These are phyloP conservation scores for Candida neerlandica DNA, from an alignment of 1,139 yeast species.

Conservation along the genomic window DNA sequence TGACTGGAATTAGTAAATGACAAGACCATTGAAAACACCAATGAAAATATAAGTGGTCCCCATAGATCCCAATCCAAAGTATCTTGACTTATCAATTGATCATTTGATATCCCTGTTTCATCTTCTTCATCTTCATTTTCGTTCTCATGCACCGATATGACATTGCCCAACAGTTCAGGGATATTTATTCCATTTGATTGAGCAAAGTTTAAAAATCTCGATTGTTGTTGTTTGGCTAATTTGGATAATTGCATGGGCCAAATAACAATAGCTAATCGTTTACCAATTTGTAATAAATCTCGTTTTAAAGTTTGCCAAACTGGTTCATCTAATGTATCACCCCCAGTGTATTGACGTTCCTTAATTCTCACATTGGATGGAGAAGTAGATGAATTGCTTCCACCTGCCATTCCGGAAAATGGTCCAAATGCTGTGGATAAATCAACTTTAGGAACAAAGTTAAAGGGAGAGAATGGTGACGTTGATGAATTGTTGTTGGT, in stretches of 20 bases:
- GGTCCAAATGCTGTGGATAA: conserved; percentile 44
- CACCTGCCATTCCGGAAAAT: conserved; percentile 23
- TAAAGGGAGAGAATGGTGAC: conserved; percentile 14
- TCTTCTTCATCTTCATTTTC: conserved; percentile 25
- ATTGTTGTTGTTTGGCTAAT: conserved; percentile 49
- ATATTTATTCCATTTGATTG: conserved; percentile 46
- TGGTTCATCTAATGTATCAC: conserved; percentile 85
- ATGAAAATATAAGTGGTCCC: conserved; percentile 83
- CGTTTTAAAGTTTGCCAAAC: conserved; percentile 68
- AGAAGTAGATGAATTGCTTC: conserved; percentile 23
- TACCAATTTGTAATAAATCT: conserved; percentile 68
- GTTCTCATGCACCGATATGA: conserved; percentile 33
- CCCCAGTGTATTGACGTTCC: conserved; percentile 78
- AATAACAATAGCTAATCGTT: conserved; percentile 63
- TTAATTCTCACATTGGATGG: conserved; percentile 56
- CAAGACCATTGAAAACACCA: conserved; percentile 59
- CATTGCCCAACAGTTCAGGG: conserved; percentile 39
- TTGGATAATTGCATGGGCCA: conserved; percentile 64
- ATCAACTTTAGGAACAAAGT: conserved; percentile 41
- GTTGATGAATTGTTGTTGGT: conserved; percentile 1
- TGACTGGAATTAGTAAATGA: conserved; percentile 47
- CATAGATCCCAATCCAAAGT: conserved; percentile 81
- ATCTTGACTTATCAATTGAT: conserved; percentile 25
- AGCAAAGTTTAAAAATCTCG: conserved; percentile 45
- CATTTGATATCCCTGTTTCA: conserved; percentile 22